A percentile compares a stretch with the other conserved stretches of the same genome.
These are phyloP conservation scores for Aspergillus wentii DNA, from an alignment of 495 filamentous ascomycete species.

Conservation along the genomic window DNA sequence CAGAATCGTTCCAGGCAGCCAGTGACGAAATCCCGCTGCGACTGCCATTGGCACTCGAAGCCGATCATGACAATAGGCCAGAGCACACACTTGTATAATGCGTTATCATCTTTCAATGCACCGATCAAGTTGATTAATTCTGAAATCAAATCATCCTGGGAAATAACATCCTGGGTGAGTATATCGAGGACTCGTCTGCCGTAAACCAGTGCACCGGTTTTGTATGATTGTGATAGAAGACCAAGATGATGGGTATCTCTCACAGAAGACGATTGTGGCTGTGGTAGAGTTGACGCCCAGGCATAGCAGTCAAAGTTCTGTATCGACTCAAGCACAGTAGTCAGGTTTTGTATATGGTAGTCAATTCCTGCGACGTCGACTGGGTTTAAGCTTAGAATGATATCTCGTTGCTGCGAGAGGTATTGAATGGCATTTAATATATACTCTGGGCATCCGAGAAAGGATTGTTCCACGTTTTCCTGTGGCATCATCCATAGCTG, in stretches of 20 bases:
- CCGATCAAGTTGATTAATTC: constrained; percentile 42
- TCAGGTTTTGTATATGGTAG: constrained; percentile 9
- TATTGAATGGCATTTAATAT: constrained; percentile 28
- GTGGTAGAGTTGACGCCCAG: constrained; percentile 29
- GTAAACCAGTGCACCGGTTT: constrained; percentile 27
- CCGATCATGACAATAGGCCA: constrained; percentile 57
- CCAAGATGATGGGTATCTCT: constrained; percentile 16
- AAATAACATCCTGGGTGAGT: constrained; percentile 8
- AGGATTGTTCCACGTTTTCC: constrained; percentile 31
- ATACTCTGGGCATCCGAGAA: constrained; percentile 38
- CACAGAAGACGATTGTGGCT: constrained; percentile 20
- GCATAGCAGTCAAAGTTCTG: constrained; percentile 27
- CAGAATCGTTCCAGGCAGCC: constrained; percentile 30
- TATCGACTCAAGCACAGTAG: constrained; percentile 16
- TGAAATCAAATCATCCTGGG: constrained; percentile 27
- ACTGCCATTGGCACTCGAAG: constrained; percentile 33
- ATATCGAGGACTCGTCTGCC: constrained; percentile 29
- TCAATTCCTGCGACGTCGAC: not conserved
- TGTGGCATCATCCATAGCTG: constrained; percentile 8
- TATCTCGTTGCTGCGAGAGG: constrained; percentile 28
- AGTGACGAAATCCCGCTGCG: constrained; percentile 24
- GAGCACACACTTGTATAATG: constrained; percentile 49
- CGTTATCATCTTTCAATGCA: constrained; percentile 36
- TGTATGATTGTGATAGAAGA: constrained; percentile 22
- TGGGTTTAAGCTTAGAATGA: constrained; percentile 11